Evolutionary conservation across 2,329 filamentous ascomycete species (phyloP), one percentile per base, ranked within the genome.

Genomic region (Ascochyta rabiei): DNA sequence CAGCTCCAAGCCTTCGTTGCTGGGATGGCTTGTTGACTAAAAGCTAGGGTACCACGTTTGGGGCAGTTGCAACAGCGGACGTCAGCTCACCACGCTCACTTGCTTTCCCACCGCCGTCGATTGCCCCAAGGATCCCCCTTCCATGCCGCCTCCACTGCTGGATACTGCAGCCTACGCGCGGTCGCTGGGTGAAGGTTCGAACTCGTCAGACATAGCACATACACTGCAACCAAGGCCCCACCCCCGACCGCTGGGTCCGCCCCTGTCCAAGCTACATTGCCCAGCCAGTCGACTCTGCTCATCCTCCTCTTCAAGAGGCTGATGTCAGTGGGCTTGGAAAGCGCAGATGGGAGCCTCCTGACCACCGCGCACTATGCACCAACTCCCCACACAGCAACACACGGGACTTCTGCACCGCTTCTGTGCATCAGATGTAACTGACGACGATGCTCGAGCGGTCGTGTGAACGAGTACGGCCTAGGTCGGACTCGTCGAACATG

Each of bases 11-110:
- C 44, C 59, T 53, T 21, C 46, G n/a, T 49, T 57, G 35, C 34
- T 55, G 59, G 62, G 62, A 63, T 65, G 52, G 50, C 52, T 48
- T 41, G 16, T 60, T 48, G 53, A 57, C 61, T 63, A 65, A 56
- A 46, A 54, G 31, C 59, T 65, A 65, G 62, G 62, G 61, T 65
- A 65, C 62, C 62, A 57, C 52, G 53, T 40, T 60, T 60, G 48
- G 44, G 43, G 38, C 21, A 59, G 47, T 41, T 13, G 24, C 42
- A n/a, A 46, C 38, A 26, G 15, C 52, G 7, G 45, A 46, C 52
- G 31, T 45, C 46, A 56, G n/a, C 31, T 43, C 56, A 34, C 30
- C 43, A 33, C 46, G 19, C 55, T 51, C 40, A 42, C 40, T 41
- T 35, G 41, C 43, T 47, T 35, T 49, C 26, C 43, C 47, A 46